Conservation (phyloP, 345 rosid species). For the Pistacia vera region DNA sequence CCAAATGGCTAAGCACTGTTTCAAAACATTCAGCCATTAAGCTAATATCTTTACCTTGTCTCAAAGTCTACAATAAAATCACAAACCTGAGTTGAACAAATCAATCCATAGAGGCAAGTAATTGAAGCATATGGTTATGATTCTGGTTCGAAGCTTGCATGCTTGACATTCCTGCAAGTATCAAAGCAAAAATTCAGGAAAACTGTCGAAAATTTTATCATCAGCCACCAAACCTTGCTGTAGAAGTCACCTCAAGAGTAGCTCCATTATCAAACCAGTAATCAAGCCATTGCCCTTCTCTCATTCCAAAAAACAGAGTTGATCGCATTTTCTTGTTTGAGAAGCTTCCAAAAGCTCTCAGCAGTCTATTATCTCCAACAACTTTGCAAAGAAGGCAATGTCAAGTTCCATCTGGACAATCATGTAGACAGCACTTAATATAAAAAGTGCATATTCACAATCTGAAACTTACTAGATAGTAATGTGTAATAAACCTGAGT, state of each 20-base stretch:
- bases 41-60: not conserved
- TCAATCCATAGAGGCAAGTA: constrained; percentile 81
- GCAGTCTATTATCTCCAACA: constrained; percentile 46
- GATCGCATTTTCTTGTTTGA: constrained; percentile 60
- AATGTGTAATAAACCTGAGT: constrained; percentile 52
- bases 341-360: constrained; percentile 54
- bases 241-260: constrained; percentile 27
- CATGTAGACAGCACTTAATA: constrained; percentile 5
- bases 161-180: constrained; percentile 48
- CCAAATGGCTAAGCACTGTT: not conserved
- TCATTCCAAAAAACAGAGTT: constrained; percentile 74
- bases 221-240: not conserved
- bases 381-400: constrained; percentile 66
- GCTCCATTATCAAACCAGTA: constrained; percentile 54
- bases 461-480: not conserved
- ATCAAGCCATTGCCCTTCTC: constrained; percentile 84
- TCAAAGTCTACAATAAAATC: constrained; percentile 7
- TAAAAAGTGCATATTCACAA: constrained; percentile 1
- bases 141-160: constrained; percentile 67
- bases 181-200: not conserved
- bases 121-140: constrained; percentile 69
- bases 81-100: constrained; percentile 71
- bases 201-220: not conserved
- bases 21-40: not conserved
- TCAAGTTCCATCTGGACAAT: constrained; percentile 84